A percentile compares a stretch with the other conserved stretches of the same genome.
Conservation (phyloP, 23 red algal genomes). For the Agarophyton chilense region DNA sequence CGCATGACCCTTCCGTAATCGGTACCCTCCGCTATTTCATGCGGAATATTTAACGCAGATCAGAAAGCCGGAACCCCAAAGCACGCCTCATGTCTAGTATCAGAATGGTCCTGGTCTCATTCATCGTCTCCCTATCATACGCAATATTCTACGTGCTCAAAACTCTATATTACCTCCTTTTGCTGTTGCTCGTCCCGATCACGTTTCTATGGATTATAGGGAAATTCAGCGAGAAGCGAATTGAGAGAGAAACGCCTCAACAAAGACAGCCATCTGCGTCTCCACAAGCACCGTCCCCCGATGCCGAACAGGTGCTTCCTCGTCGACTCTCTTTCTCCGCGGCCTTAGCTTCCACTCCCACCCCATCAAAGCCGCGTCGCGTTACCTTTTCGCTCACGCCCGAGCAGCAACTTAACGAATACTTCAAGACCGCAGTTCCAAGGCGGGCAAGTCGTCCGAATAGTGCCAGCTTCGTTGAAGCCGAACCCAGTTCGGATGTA, state of each 20-base stretch:
- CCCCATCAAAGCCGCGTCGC: constrained; percentile 10
- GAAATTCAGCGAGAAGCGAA: constrained; percentile 13
- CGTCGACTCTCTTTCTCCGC: constrained; percentile 55
- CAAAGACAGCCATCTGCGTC: background rate
- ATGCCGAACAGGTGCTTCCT: background rate
- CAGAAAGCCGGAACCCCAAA: background rate
- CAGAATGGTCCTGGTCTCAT: background rate
- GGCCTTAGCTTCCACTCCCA: background rate
- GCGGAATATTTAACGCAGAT: background rate
- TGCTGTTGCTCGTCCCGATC: background rate
- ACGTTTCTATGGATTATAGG: constrained; percentile 54
- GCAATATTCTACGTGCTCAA: constrained; percentile 24
- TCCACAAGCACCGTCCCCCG: background rate
- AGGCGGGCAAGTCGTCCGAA: background rate
- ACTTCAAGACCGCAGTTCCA: constrained; percentile 19
- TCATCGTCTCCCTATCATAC: background rate
- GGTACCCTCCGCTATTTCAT: background rate
- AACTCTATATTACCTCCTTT: background rate
- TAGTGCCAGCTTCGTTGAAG: background rate
- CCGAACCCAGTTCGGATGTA: background rate
- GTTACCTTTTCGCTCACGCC: constrained; percentile 61
- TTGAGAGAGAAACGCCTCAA: constrained; percentile 18
- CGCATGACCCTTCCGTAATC: background rate
- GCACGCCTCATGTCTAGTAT: background rate
- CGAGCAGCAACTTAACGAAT: constrained; percentile 44